Evolutionary conservation across 2,329 filamentous ascomycete species (phyloP), one percentile per base, ranked within the genome.

Genomic region (Xylariaceae sp.): DNA sequence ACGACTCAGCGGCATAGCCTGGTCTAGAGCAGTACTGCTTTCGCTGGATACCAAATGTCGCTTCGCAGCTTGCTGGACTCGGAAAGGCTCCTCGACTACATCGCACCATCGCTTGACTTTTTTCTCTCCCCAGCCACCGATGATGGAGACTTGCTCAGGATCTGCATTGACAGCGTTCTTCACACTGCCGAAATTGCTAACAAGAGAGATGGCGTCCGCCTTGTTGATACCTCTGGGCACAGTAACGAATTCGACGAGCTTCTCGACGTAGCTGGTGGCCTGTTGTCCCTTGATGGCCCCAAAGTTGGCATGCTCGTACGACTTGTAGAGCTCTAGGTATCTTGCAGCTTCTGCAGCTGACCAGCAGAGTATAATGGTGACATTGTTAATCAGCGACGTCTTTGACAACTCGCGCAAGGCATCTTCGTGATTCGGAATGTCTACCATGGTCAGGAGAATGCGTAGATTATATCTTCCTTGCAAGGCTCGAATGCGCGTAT

Each of bases 311-410:
- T 95, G 83, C 65, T 98, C 93, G 56, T 89, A 95, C 1, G 85
- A 87, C 65, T 98, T 98, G 74, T 91, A 97, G 9, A 95, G 72
- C 61, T 97, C 93, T 18, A 98, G 74, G 59, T 98, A 98, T 55
- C 91, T 83, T 0, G 87, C 93, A 2, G 90, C 91, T 69, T 98
- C 93, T 44, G 88, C 85, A 13, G 91, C 87, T 4, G 86, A 91
- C 93, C 93, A 98, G 68, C 89, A 95, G 7, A 97, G 74, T 38
- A 98, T 83, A 11, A 98, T 66, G 2, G 93, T 98, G 31, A 95
- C 79, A 52, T 95, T 90, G 63, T 96, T 95, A 64, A 97, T 81
- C 19, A 97, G 67, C 12, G 87, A 90, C 2, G 90, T 95, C 64
- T 97, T 97, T 46, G 88, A 88, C 9, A 98, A 74, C 61, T 97